phyloP scores from a whole-genome alignment of 1,284 basidiomycete genomes.

The Tylopilus orsonianus region DNA sequence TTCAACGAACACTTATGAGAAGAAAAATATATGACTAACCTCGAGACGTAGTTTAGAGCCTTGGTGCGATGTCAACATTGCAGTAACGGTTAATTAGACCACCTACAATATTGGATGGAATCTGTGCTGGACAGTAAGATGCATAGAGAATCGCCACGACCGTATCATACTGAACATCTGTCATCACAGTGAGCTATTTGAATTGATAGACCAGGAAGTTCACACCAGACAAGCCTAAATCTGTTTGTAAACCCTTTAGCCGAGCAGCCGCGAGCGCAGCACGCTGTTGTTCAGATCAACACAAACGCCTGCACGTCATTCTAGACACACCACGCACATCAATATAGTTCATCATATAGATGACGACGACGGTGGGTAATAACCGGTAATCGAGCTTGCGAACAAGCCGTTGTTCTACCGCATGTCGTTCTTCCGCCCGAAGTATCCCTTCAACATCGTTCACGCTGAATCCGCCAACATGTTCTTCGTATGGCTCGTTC shows the following conservation, averaged over 20 bases:
- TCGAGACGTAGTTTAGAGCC: constrained; percentile 52
- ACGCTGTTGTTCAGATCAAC: constrained; percentile 39
- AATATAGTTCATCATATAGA: constrained; percentile 71
- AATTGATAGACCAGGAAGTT: constrained; percentile 4
- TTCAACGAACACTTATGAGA: not conserved
- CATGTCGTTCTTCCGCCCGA: constrained; percentile 3
- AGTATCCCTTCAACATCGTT: not conserved
- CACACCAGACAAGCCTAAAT: constrained; percentile 51
- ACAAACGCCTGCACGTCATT: not conserved
- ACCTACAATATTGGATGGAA: too few species aligned
- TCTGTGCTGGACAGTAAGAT: too few species aligned
- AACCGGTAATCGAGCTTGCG: constrained; percentile 59
- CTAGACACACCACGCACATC: constrained; percentile 44
- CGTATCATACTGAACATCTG: constrained; percentile 62
- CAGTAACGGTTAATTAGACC: too few species aligned
- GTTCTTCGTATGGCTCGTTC: not conserved
- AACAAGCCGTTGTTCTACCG: constrained; percentile 45
- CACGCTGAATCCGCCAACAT: not conserved
- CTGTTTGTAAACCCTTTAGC: constrained; percentile 58
- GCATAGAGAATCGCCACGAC: constrained; percentile 62
- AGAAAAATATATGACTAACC: constrained; percentile 30
- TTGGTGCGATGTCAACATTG: constrained; percentile 4
- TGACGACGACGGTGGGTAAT: constrained; percentile 59
- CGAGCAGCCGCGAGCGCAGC: constrained; percentile 59
- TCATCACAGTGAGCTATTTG: not conserved